Conservation (phyloP, 345 rosid species). For the Zanthoxylum bungeanum region DNA sequence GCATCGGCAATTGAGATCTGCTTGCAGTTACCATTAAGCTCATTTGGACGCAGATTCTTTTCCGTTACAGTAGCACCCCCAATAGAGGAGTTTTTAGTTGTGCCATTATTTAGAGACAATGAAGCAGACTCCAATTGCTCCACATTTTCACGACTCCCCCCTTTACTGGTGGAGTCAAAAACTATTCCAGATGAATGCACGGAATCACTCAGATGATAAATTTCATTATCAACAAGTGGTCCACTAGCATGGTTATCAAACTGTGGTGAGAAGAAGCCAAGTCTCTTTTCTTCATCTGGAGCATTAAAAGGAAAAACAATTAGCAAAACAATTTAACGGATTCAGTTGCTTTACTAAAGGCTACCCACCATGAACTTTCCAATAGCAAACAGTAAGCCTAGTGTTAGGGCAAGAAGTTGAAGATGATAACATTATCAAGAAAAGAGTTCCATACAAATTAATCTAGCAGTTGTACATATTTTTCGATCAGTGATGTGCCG, state of each 20-base stretch:
- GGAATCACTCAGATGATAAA: constrained; percentile 18
- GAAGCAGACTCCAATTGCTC: constrained; percentile 13
- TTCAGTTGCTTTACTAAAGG: not conserved
- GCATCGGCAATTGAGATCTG: constrained; percentile 46
- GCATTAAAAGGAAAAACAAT: constrained; percentile 13
- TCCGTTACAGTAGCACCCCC: constrained; percentile 9
- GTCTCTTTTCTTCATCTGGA: constrained; percentile 58
- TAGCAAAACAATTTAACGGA: not conserved
- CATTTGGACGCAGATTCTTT: constrained; percentile 9
- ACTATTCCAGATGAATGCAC: constrained; percentile 15
- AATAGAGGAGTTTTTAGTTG: not conserved
- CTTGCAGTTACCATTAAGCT: constrained; percentile 20
- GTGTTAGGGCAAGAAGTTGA: not conserved
- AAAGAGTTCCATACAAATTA: not conserved
- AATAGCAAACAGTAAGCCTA: not conserved
- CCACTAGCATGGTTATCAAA: constrained; percentile 28
- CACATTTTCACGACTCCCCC: constrained; percentile 18
- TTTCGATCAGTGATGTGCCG: not conserved
- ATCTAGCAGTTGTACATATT: not conserved
- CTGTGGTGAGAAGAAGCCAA: constrained; percentile 47
- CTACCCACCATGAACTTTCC: not conserved
- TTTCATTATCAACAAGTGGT: constrained; percentile 20
- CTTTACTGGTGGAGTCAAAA: constrained; percentile 19
- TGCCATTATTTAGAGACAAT: not conserved
- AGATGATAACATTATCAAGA: not conserved